These are phyloP conservation scores for Arthrobotrys sinensis DNA, from an alignment of 2,329 filamentous ascomycete genomes.

Conservation along the genomic window DNA sequence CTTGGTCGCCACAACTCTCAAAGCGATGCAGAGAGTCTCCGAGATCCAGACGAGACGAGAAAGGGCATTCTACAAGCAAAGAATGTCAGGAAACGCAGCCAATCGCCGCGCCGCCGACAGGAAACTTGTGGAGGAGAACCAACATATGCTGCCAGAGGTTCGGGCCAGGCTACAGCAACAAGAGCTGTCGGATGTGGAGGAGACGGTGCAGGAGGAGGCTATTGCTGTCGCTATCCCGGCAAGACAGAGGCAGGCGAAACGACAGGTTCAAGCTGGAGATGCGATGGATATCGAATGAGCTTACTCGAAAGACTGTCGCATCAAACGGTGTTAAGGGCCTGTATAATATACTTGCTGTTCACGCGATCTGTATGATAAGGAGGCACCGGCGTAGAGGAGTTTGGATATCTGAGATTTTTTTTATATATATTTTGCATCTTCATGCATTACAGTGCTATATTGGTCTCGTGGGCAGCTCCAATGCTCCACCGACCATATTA, in stretches of 20 bases:
- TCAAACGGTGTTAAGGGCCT: conserved; percentile 18
- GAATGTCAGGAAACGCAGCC: conserved; percentile 91
- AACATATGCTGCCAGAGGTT: conserved; percentile 82
- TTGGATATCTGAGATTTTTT: conserved; percentile 28
- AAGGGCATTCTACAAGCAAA: conserved; percentile 91
- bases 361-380: conserved; percentile 43
- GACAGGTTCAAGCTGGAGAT: conserved; percentile 37
- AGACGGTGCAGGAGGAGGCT: conserved; percentile 36
- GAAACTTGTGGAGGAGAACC: conserved; percentile 90
- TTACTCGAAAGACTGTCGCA: neutral
- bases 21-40: conserved; percentile 89
- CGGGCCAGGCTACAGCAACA: conserved; percentile 48
- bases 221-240: conserved; percentile 46
- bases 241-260: conserved; percentile 23
- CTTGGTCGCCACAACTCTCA: conserved; percentile 86
- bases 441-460: conserved; percentile 2
- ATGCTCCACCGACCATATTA: neutral
- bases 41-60: conserved; percentile 89
- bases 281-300: conserved; percentile 52
- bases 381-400: conserved; percentile 45
- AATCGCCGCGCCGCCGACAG: conserved; percentile 83
- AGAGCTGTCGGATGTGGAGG: conserved; percentile 16
- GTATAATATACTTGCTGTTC: conserved; percentile 29
- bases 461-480: conserved; percentile 16
- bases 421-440: conserved; percentile 6